A percentile compares a stretch with the other conserved stretches of the same genome.
These are phyloP conservation scores for Raffaelea ambrosiae DNA, from an alignment of 2,329 filamentous ascomycete genomes.

Conservation along the genomic window DNA sequence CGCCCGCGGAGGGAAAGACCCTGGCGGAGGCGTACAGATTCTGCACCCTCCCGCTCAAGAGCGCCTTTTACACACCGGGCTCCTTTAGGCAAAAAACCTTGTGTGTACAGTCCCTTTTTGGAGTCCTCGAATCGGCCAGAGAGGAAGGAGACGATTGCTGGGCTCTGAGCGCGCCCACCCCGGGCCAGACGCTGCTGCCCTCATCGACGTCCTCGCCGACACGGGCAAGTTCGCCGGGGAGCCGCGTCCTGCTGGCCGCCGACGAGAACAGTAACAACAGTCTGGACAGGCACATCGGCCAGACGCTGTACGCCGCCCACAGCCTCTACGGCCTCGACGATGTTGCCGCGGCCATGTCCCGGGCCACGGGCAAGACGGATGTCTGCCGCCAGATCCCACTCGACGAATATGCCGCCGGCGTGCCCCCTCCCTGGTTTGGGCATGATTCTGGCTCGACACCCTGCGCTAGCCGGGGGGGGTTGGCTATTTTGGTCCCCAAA, in stretches of 20 bases:
- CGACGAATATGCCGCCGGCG: slow-evolving; percentile 8
- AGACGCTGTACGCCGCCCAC: slow-evolving; percentile 10
- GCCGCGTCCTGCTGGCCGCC: slow-evolving; percentile 14
- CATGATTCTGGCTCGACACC: slow-evolving; percentile 15
- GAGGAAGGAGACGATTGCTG: slow-evolving; percentile 12
- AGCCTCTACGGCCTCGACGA: slow-evolving; percentile 20
- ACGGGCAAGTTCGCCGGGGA: slow-evolving; percentile 30
- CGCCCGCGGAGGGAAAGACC: slow-evolving; percentile 41
- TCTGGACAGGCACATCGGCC: slow-evolving; percentile 13
- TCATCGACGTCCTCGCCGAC: slow-evolving; percentile 28
- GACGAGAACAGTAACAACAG: too few species aligned
- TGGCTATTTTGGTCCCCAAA: slow-evolving; percentile 25
- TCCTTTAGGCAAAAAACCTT: slow-evolving; percentile 53
- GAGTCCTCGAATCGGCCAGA: slow-evolving; percentile 14
- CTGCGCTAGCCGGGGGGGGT: slow-evolving; percentile 20
- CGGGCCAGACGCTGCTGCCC: slow-evolving; percentile 23
- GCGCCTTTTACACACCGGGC: slow-evolving; percentile 42
- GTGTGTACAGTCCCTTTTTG: too few species aligned
- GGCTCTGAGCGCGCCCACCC: slow-evolving; percentile 18
- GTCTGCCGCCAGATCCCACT: slow-evolving; percentile 9
- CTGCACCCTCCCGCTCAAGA: slow-evolving; percentile 35
- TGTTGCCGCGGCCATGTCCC: slow-evolving; percentile 20
- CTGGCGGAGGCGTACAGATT: slow-evolving; percentile 47
- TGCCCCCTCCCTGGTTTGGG: slow-evolving; percentile 9
- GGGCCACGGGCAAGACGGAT: slow-evolving; percentile 22